Evolutionary conservation across 441 rosid genomes (phyloP).

Genomic region (Pelargonium myrrhifolium): DNA sequence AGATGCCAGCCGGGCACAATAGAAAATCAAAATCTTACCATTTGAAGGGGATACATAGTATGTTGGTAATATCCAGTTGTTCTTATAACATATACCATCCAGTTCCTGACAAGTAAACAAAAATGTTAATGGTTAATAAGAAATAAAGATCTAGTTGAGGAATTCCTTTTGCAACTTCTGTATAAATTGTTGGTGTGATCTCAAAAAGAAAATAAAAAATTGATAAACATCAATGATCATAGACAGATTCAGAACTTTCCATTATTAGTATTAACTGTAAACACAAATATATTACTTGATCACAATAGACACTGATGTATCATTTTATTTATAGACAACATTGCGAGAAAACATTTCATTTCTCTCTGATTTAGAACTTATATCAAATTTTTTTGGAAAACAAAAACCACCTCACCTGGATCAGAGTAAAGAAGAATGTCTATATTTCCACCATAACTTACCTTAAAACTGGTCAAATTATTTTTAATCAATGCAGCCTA

Average conservation of each 20-base stretch:
- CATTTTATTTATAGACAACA: neutral
- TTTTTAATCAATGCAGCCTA: neutral
- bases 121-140: neutral
- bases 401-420: too few species aligned
- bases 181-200: neutral
- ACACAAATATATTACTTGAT: neutral
- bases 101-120: slow-evolving; percentile 44
- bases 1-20: neutral
- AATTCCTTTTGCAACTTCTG: slow-evolving; percentile 2
- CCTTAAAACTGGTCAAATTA: neutral
- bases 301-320: neutral
- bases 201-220: neutral
- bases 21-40: slow-evolving; percentile 46
- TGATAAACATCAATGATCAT: slow-evolving; percentile 1
- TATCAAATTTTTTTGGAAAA: too few species aligned
- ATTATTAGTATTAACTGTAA: neutral
- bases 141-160: neutral
- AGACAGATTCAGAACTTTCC: neutral
- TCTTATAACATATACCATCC: slow-evolving; percentile 46
- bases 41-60: slow-evolving; percentile 37
- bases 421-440: too few species aligned
- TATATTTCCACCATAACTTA: neutral
- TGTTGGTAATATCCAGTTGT: slow-evolving; percentile 60
- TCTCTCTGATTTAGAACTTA: too few species aligned
- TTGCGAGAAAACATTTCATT: too few species aligned